Evolutionary conservation across 352 stramenopile species (phyloP), one percentile per base, ranked within the genome.

Genomic region (Achlya hypogyna): DNA sequence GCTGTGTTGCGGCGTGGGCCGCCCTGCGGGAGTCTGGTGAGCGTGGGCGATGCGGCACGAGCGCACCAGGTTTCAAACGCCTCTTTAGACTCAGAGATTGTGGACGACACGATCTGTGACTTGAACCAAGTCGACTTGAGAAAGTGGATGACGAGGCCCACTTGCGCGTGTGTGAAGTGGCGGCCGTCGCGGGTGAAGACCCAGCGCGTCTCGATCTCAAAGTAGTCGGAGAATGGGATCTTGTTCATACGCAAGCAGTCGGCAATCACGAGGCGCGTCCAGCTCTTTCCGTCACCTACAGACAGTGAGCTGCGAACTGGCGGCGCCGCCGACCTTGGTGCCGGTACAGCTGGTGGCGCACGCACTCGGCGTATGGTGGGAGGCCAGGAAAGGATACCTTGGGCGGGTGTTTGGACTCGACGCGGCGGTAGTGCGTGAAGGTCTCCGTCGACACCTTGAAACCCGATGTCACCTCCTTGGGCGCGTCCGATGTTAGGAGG

Each of bases 61-160:
- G 14, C 38, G 38, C 22, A 67, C 83, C 83, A 91, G 3, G 73
- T 62, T 56, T 89, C 80, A 2, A 86, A 62, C 9, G 78, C 81
- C 53, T 92, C 81, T 64, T 86, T 89, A 12, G 76, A 84, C 62
- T 92, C 83, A 1, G 81, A 87, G 28, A 76, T 68, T 1, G 83
- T 88, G 3, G 81, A 90, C 53, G 83, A 92, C 47, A 86, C 79
- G 45, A 92, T 92, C 53, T 92, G 83, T 29, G 79, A 87, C 62
- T 90, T 88, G 63, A 92, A 92, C 83, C 83, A 92, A 59, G 83
- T 92, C 14, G 80, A 84, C 56, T 90, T 89, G 23, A 85, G 70
- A 43, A 88, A 92, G 65, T 92, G 85, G 25, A 92, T 79, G 4
- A 89, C 71, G 16, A 90, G 63, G 4, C 83, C 83, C 18, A 77